These are phyloP conservation scores for Neoboletus brunneissimus DNA, from an alignment of 768 basidiomycete species.

Conservation along the genomic window DNA sequence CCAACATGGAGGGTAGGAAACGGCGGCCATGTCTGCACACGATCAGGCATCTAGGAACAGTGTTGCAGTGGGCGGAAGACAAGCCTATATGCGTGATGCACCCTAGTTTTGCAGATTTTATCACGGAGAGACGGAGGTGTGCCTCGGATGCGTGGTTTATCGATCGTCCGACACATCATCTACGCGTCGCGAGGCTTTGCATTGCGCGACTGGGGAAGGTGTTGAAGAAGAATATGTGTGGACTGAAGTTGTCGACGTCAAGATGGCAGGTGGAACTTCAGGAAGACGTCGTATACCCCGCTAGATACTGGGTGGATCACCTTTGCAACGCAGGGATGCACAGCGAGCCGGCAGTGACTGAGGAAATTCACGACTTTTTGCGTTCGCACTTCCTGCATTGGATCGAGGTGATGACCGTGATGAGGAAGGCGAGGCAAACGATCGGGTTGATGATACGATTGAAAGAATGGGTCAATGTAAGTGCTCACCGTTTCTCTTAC, in stretches of 20 bases:
- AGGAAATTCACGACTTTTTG: conserved; percentile 22
- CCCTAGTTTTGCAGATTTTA: conserved; percentile 35
- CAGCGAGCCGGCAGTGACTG: conserved; percentile 4
- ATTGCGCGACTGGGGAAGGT: conserved; percentile 12
- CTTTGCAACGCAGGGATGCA: conserved; percentile 15
- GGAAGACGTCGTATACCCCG: conserved; percentile 29
- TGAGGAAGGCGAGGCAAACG: conserved; percentile 33
- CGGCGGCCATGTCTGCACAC: conserved; percentile 31
- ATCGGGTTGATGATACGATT: conserved; percentile 26
- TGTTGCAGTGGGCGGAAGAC: conserved; percentile 28
- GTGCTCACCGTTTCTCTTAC: background rate
- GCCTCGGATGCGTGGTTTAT: conserved; percentile 30
- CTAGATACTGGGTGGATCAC: conserved; percentile 30
- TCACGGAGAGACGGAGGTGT: conserved; percentile 31
- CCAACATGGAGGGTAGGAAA: conserved; percentile 5
- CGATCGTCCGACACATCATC: conserved; percentile 21
- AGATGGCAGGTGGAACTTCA: conserved; percentile 16
- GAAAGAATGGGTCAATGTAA: conserved; percentile 28
- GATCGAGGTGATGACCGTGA: conserved; percentile 33
- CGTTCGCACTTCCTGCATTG: conserved; percentile 31
- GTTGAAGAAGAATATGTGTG: conserved; percentile 28
- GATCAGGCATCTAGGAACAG: conserved; percentile 24
- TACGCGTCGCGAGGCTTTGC: conserved; percentile 26
- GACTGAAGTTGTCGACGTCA: conserved; percentile 18
- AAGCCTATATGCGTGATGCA: conserved; percentile 32